Percentiles rank a stretch among this genome's conserved stretches.
Evolutionary conservation across 352 stramenopile genomes (phyloP).

Genomic region (Globisporangium nagaii): DNA sequence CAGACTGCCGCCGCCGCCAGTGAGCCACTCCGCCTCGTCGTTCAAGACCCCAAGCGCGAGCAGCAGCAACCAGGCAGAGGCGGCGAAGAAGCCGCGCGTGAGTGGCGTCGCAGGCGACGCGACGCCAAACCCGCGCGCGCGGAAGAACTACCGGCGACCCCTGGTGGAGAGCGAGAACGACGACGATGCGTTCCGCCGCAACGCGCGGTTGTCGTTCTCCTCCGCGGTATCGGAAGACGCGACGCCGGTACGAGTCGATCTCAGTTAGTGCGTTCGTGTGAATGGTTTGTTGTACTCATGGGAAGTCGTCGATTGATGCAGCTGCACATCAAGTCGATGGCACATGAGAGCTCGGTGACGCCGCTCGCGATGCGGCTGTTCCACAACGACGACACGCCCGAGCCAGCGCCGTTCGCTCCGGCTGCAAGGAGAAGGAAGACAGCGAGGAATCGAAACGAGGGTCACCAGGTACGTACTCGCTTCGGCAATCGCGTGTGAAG

Average conservation of each 20-base stretch:
- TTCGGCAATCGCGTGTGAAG: no score
- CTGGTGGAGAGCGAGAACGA: conserved; percentile 53
- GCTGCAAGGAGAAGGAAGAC: background rate
- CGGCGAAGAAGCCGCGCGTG: conserved; percentile 55
- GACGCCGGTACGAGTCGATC: conserved; percentile 29
- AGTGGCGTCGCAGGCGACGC: conserved; percentile 19
- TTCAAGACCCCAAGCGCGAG: conserved; percentile 29
- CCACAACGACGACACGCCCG: conserved; percentile 8
- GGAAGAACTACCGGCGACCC: conserved; percentile 45
- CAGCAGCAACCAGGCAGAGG: conserved; percentile 20
- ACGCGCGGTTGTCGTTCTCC: conserved; percentile 59
- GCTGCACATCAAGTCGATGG: background rate
- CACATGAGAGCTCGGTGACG: background rate
- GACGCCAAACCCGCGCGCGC: conserved; percentile 26
- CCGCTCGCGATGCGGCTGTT: conserved; percentile 15
- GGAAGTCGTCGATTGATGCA: no score
- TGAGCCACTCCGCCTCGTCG: conserved; percentile 9
- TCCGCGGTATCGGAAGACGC: conserved; percentile 45
- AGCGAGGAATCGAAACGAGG: background rate
- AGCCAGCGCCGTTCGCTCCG: background rate
- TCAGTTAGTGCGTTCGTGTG: background rate
- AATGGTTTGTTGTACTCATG: no score
- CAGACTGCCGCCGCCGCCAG: no score
- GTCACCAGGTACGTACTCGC: conserved; percentile 9
- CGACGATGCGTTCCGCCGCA: conserved; percentile 44